Base-by-base conservation (phyloP, 345 rosid genomes). In the Firmiana major region DNA sequence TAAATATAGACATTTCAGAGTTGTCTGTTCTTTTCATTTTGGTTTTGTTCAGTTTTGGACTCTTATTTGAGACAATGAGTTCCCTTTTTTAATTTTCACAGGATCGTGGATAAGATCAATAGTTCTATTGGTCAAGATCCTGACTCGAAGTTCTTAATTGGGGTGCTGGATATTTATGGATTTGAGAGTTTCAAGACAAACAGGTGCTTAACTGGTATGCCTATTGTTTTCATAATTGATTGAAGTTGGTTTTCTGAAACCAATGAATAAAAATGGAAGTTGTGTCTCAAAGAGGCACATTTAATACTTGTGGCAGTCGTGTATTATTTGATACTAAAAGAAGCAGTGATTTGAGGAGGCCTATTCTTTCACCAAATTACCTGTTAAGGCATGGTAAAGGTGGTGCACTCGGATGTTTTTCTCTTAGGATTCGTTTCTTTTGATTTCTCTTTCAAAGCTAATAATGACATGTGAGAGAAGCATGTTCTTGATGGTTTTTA, bases 141-240 rank as follows among this genome's bases (percentile, higher is more conserved):
- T 79, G 83, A 91, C 8, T 94, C 99, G 19, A 92, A 91, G 88
- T 88, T 75, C 87, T 86, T 96, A 77, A 96, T 96, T 57, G 99
- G 98, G 15, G 99, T 96, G 79, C 89, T 96, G 80, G 99, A 96
- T 91, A 96, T 96, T 58, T 96, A 96, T 87, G 98, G 99, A 78
- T 96, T 96, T 82, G 99, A 96, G 92, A 96, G 97, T 92, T 96
- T 96, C 94, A 92, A 94, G 92, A 94, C 97, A 86, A 96, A 96
- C 94, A 96, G 99, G 99, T 96, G 92, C 96, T 89, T 90, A 79
- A 86, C 85, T 59, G 86, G 88, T 87, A 89, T 85, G 90, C 93
- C 85, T 84, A 81, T 86, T 79, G 81, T 88, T 79, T 82, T 80
- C 79, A 69, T 48, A 67, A 76, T 54, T 36, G 38, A 22, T 21